Conservation (phyloP, 768 basidiomycete species). For the Hygrocybe coccinea region DNA sequence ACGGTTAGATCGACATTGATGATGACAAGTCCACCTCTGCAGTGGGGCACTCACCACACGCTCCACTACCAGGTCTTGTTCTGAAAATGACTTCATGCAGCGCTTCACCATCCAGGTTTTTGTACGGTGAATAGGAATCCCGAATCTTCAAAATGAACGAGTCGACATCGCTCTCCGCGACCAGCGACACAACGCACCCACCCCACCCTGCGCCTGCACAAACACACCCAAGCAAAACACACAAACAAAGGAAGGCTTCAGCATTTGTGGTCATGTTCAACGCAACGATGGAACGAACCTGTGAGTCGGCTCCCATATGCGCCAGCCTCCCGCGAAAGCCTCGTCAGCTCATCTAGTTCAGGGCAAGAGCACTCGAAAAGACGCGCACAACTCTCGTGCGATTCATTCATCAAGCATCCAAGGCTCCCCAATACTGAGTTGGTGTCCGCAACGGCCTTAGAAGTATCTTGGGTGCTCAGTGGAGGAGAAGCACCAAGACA, state of each 20-base stretch:
- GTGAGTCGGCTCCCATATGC: conserved; percentile 83
- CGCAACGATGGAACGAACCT: conserved; percentile 38
- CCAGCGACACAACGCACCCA: conserved; percentile 81
- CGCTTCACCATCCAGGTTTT: conserved; percentile 50
- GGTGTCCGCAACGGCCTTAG: conserved; percentile 10
- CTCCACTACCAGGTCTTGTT: conserved; percentile 77
- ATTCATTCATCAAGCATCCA: conserved; percentile 74
- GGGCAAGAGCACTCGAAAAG: conserved; percentile 77
- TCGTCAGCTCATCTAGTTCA: conserved; percentile 68
- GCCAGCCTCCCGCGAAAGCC: conserved; percentile 61
- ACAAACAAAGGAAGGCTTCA: background rate
- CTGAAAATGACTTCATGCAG: conserved; percentile 72
- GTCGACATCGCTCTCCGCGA: conserved; percentile 57
- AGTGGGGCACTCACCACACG: conserved; percentile 55
- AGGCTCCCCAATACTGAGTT: conserved; percentile 42
- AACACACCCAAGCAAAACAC: too few species aligned
- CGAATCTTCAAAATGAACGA: conserved; percentile 60
- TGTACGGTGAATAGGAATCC: conserved; percentile 61
- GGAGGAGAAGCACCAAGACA: conserved; percentile 46
- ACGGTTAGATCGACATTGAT: too few species aligned
- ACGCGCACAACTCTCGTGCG: conserved; percentile 62
- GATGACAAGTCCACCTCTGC: too few species aligned
- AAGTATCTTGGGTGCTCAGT: conserved; percentile 9
- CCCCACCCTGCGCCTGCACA: conserved; percentile 81
- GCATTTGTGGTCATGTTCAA: background rate